Percentiles rank a stretch among this genome's conserved stretches.
Evolutionary conservation across 2,329 filamentous ascomycete genomes (phyloP).

Genomic region (Penicillium sp.): DNA sequence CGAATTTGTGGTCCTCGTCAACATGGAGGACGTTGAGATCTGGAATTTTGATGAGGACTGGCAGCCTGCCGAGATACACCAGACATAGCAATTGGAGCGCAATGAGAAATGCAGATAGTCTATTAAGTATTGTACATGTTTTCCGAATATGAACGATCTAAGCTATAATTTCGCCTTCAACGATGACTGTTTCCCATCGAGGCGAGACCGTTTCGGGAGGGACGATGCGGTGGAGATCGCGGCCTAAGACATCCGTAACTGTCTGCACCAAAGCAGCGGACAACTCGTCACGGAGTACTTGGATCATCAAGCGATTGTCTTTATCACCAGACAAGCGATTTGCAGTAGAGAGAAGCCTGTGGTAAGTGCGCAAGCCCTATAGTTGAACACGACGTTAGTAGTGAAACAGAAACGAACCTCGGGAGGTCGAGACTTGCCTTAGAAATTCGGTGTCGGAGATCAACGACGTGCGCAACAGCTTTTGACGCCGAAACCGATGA

Average conservation of each 20-base stretch:
- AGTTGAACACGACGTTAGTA: neutral
- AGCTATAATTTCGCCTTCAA: neutral
- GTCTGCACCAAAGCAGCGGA: neutral
- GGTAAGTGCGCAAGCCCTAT: neutral
- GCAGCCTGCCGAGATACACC: neutral
- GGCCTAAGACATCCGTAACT: neutral
- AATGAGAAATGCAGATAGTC: neutral
- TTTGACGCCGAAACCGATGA: neutral
- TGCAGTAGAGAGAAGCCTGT: neutral
- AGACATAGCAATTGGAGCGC: neutral
- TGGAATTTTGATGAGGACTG: conserved; percentile 1
- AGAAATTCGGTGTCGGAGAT: neutral
- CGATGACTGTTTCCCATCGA: neutral
- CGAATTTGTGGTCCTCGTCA: neutral
- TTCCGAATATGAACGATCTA: neutral
- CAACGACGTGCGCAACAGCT: no score
- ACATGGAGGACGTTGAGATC: neutral
- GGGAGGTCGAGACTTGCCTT: neutral
- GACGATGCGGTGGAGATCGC: neutral
- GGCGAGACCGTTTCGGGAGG: neutral
- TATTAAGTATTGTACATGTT: neutral
- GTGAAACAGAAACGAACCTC: neutral
- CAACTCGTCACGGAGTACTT: neutral
- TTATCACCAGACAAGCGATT: neutral
- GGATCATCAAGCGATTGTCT: neutral